A percentile compares a stretch with the other conserved stretches of the same genome.
Evolutionary conservation across 129 eudicot genomes (phyloP).

Genomic region (Sambucus nigra): DNA sequence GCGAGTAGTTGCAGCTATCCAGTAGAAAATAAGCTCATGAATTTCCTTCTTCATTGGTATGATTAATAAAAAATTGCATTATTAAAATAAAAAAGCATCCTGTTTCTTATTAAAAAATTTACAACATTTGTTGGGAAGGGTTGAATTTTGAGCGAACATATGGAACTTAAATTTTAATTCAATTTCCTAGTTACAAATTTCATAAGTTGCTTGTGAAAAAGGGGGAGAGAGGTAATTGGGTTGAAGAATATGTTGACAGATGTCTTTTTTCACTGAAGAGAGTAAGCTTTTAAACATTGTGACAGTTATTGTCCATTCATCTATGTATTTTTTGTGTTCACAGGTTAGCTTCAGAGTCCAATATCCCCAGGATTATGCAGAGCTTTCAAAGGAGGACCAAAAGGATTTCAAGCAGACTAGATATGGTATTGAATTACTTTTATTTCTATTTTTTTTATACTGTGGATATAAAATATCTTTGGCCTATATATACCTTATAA

Average conservation of each 20-base stretch:
- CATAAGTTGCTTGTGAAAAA: background rate
- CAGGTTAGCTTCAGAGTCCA: constrained; percentile 95
- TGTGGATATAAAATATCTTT: background rate
- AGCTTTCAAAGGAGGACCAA: constrained; percentile 92
- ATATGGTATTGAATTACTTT: constrained; percentile 55
- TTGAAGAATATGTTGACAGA: background rate
- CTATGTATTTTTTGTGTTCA: constrained; percentile 10
- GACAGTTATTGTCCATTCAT: background rate
- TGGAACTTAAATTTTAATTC: background rate
- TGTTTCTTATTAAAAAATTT: no score
- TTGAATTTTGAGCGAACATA: background rate
- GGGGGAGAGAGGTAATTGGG: background rate
- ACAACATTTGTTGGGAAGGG: no score
- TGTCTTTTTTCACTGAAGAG: background rate
- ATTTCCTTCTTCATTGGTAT: background rate
- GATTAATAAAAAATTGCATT: no score
- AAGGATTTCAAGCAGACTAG: constrained; percentile 93
- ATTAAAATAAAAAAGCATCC: no score
- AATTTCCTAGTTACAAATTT: background rate
- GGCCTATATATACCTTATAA: background rate
- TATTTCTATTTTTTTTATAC: no score
- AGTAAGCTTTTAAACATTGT: background rate
- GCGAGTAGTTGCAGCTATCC: background rate
- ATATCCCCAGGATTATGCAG: constrained; percentile 81
- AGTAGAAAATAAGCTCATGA: background rate